phyloP scores from a whole-genome alignment of 2,329 filamentous ascomycete genomes.

The Curvularia lunata region DNA sequence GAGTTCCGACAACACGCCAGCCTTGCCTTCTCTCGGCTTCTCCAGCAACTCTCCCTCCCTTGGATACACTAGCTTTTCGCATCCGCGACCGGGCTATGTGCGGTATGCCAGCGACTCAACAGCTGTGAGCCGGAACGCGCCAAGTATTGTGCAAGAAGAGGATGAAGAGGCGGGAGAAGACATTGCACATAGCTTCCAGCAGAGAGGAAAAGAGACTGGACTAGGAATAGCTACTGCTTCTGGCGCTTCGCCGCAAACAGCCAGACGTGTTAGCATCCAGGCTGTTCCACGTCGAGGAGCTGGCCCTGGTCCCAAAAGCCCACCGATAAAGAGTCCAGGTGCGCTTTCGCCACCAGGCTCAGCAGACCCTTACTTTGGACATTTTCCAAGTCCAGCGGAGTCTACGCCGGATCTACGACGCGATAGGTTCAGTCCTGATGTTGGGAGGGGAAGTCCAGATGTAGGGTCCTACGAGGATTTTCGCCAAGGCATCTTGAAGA shows the following conservation, averaged over 20 bases:
- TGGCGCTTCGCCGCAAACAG: slow-evolving; percentile 22
- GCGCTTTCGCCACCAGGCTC: slow-evolving; percentile 36
- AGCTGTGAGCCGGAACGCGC: slow-evolving; percentile 38
- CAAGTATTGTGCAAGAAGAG: slow-evolving; percentile 37
- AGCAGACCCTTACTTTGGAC: slow-evolving; percentile 37
- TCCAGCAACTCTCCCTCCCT: slow-evolving; percentile 30
- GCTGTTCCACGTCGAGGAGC: slow-evolving; percentile 30
- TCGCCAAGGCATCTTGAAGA: slow-evolving; percentile 32
- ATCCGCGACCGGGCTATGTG: slow-evolving; percentile 45
- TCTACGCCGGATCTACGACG: slow-evolving; percentile 45
- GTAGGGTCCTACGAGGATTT: slow-evolving; percentile 39
- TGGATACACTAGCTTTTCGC: slow-evolving; percentile 34
- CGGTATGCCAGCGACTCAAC: slow-evolving; percentile 46
- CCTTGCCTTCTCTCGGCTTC: slow-evolving; percentile 39
- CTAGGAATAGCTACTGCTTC: slow-evolving; percentile 43
- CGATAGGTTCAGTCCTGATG: slow-evolving; percentile 27
- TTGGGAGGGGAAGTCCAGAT: slow-evolving; percentile 34
- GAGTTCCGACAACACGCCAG: slow-evolving; percentile 35
- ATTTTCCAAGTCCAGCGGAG: slow-evolving; percentile 35
- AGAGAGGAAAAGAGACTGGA: slow-evolving; percentile 29
- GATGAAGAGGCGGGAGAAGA: slow-evolving; percentile 48
- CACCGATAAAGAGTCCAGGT: slow-evolving; percentile 27
- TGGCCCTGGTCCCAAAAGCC: slow-evolving; percentile 24
- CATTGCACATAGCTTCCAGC: slow-evolving; percentile 33
- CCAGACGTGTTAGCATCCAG: slow-evolving; percentile 31